These are phyloP conservation scores for Furcasterigmium sp. DNA, from an alignment of 2,329 filamentous ascomycete species.

Conservation along the genomic window DNA sequence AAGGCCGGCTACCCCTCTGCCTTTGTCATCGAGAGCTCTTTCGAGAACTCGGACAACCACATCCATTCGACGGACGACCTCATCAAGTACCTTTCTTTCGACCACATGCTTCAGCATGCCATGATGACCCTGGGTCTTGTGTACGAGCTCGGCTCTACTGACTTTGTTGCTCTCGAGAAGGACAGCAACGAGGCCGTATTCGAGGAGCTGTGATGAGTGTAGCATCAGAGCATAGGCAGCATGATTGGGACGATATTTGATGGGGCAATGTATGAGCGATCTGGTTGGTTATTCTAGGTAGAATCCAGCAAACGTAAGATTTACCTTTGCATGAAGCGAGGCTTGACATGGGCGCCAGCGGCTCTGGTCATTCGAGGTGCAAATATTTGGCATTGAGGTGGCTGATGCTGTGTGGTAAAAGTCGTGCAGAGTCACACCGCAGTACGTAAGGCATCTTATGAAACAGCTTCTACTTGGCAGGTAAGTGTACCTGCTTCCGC, in stretches of 20 bases:
- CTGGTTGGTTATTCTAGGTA: too few relatives aligned
- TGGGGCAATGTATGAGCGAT: too few relatives aligned
- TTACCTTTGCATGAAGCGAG: too few relatives aligned
- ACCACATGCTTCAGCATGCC: constrained; percentile 90
- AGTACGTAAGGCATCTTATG: too few relatives aligned
- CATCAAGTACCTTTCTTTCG: constrained; percentile 70
- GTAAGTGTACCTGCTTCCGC: too few relatives aligned
- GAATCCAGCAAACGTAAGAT: too few relatives aligned
- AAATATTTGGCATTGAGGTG: too few relatives aligned
- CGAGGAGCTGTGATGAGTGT: constrained; percentile 26
- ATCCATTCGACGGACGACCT: constrained; percentile 68
- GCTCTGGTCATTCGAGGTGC: too few relatives aligned
- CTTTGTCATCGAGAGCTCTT: constrained; percentile 71
- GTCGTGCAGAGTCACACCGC: too few relatives aligned
- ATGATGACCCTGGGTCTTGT: constrained; percentile 77
- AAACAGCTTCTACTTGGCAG: too few relatives aligned
- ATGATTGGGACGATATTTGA: not conserved
- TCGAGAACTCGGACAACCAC: constrained; percentile 60
- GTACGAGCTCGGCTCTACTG: constrained; percentile 76
- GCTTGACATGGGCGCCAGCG: too few relatives aligned
- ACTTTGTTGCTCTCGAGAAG: constrained; percentile 48
- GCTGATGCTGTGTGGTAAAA: too few relatives aligned
- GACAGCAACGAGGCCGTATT: constrained; percentile 16
- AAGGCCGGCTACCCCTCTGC: constrained; percentile 71
- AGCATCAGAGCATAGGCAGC: not conserved